A percentile compares a stretch with the other conserved stretches of the same genome.
Evolutionary conservation across 306 rosid species (phyloP).

Genomic region (Casuarina equisetifolia): DNA sequence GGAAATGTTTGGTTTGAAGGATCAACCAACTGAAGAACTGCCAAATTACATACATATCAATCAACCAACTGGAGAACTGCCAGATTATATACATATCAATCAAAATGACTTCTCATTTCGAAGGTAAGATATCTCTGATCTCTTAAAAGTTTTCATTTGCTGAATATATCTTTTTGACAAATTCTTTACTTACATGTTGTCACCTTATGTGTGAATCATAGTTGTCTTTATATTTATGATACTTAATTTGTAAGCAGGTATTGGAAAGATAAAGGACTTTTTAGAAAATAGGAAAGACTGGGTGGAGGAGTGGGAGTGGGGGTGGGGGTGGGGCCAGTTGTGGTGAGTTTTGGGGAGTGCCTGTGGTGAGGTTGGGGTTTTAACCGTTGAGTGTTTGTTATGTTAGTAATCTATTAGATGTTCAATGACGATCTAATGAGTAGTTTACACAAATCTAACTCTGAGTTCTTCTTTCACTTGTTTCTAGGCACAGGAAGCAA

Average conservation of each 20-base stretch:
- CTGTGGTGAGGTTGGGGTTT: too few species aligned
- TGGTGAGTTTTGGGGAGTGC: too few species aligned
- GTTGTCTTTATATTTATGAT: background rate
- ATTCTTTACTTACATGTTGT: constrained; percentile 5
- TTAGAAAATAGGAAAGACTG: too few species aligned
- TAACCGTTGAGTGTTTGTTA: background rate
- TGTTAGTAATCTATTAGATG: background rate
- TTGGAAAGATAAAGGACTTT: too few species aligned
- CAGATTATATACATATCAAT: constrained; percentile 54
- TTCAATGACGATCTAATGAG: background rate
- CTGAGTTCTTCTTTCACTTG: constrained; percentile 3
- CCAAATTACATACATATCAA: constrained; percentile 55
- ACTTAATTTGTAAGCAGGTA: background rate
- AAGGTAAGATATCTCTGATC: constrained; percentile 43
- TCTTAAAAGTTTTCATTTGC: constrained; percentile 2
- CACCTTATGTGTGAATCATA: background rate
- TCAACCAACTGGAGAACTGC: constrained; percentile 32
- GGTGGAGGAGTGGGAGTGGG: too few species aligned
- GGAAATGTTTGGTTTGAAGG: constrained; percentile 46
- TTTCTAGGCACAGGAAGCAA: constrained; percentile 71
- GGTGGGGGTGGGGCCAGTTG: too few species aligned
- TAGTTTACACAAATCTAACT: background rate
- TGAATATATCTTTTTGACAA: background rate
- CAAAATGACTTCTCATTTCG: constrained; percentile 72
- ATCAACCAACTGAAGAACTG: constrained; percentile 45